Conservation (phyloP, 257 asterid species). For the Craterostigma plantagineum region DNA sequence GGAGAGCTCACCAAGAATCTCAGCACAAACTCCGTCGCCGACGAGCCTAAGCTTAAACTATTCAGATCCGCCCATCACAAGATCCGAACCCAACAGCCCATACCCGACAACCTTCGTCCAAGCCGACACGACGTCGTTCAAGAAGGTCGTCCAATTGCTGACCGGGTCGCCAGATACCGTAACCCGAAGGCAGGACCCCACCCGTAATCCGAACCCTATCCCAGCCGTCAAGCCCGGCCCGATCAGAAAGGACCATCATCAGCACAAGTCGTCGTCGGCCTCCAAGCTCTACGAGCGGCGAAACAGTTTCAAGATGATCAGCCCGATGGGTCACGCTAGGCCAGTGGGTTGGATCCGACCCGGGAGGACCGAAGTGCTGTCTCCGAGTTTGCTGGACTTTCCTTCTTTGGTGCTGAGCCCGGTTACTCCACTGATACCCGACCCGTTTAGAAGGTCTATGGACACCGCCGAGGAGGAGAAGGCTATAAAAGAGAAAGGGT, state of each 20-base stretch:
- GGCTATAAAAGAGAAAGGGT: constrained; percentile 67
- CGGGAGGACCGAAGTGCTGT: constrained; percentile 37
- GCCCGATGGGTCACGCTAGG: constrained; percentile 42
- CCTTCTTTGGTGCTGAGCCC: constrained; percentile 81
- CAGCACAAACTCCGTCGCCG: too few species aligned
- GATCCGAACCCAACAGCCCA: constrained; percentile 18
- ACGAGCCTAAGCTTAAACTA: too few species aligned
- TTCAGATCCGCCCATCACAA: neutral
- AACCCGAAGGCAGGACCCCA: too few species aligned
- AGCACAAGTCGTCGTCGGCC: constrained; percentile 15
- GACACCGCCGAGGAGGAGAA: constrained; percentile 45
- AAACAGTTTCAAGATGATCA: constrained; percentile 35
- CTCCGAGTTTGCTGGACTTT: constrained; percentile 82
- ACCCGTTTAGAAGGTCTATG: constrained; percentile 55
- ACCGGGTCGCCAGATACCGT: constrained; percentile 57
- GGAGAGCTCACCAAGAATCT: too few species aligned
- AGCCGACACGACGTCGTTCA: constrained; percentile 88
- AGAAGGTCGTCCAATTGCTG: constrained; percentile 85
- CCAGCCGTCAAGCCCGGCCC: constrained; percentile 16
- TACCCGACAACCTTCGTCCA: constrained; percentile 95
- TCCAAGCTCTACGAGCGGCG: constrained; percentile 79
- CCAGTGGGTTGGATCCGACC: constrained; percentile 10
- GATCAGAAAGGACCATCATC: constrained; percentile 23
- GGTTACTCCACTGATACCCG: constrained; percentile 77
- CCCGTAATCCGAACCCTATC: too few species aligned